Evolutionary conservation across 208 protist species (phyloP).

Genomic region (Wallacemonas rigidus): DNA sequence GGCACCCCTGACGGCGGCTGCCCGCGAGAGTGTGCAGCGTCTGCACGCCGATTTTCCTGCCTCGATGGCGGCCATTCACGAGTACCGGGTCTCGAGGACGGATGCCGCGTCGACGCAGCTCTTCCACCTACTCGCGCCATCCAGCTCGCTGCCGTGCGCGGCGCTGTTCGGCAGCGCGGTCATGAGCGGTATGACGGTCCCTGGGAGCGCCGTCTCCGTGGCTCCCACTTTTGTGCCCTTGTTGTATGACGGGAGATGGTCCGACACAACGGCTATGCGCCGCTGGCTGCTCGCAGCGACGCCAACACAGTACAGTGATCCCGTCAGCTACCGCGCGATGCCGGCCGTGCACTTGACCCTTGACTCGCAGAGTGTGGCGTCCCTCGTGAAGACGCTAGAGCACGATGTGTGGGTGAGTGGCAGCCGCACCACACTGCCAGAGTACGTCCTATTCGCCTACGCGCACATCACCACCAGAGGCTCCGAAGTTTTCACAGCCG

Average conservation of each 20-base stretch:
- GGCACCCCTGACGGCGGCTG: conserved; percentile 5
- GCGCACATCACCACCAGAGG: conserved; percentile 35
- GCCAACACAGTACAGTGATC: conserved; percentile 39
- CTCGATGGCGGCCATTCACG: neutral
- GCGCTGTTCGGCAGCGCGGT: conserved; percentile 12
- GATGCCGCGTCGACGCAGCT: neutral
- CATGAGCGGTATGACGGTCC: conserved; percentile 1
- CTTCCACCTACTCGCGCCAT: neutral
- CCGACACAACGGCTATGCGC: conserved; percentile 24
- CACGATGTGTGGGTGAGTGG: conserved; percentile 9
- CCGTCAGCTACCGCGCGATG: conserved; percentile 34
- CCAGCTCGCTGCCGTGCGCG: conserved; percentile 2
- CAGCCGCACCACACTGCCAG: conserved; percentile 11
- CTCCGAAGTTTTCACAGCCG: conserved; percentile 36
- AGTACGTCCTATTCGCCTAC: conserved; percentile 26
- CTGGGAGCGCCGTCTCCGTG: conserved; percentile 2
- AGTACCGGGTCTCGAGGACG: neutral
- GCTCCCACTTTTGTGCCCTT: conserved; percentile 9
- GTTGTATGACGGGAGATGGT: neutral
- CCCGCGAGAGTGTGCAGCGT: conserved; percentile 1
- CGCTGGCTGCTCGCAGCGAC: conserved; percentile 36
- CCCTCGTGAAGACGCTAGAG: neutral
- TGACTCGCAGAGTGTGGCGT: conserved; percentile 11
- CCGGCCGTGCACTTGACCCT: conserved; percentile 38
- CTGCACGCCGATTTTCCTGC: neutral